These are phyloP conservation scores for Pythium guiyangense DNA, from an alignment of 352 stramenopile genomes.

Conservation along the genomic window DNA sequence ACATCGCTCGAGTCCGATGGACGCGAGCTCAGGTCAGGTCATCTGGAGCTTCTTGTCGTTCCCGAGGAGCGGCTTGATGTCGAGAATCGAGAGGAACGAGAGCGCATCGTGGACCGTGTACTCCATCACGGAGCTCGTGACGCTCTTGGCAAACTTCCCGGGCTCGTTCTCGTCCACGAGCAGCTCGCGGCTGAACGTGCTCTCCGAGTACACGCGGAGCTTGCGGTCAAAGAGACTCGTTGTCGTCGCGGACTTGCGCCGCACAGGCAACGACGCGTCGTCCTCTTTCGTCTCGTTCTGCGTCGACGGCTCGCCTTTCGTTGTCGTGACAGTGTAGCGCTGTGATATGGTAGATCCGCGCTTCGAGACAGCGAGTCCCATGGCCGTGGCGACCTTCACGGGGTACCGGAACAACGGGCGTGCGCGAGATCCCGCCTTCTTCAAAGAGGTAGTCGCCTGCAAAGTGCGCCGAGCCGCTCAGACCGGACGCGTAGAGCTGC, in stretches of 20 bases:
- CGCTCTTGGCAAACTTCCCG: constrained; percentile 20
- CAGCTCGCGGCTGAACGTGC: constrained; percentile 27
- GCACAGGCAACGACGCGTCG: too few relatives aligned
- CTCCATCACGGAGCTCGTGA: too few relatives aligned
- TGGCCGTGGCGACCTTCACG: constrained; percentile 20
- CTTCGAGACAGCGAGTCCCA: constrained; percentile 15
- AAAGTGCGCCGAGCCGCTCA: constrained; percentile 28
- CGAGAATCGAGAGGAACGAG: constrained; percentile 35
- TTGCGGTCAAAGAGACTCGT: constrained; percentile 49
- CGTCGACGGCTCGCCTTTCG: background rate
- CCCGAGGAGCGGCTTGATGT: constrained; percentile 48
- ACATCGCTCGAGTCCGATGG: too few relatives aligned
- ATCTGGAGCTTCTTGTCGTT: constrained; percentile 37
- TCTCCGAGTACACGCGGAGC: constrained; percentile 31
- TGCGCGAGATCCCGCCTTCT: constrained; percentile 18
- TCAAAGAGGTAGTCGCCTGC: constrained; percentile 33
- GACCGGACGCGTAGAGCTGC: constrained; percentile 31
- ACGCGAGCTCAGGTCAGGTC: background rate
- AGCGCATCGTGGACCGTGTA: constrained; percentile 42
- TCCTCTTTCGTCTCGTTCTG: too few relatives aligned
- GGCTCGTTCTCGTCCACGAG: constrained; percentile 28
- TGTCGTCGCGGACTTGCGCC: background rate
- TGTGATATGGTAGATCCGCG: too few relatives aligned
- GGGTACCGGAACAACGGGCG: constrained; percentile 15
- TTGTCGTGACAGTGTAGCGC: background rate